These are phyloP conservation scores for Paramecium primaurelia DNA, from an alignment of 73 alveolate genomes.

Conservation along the genomic window DNA sequence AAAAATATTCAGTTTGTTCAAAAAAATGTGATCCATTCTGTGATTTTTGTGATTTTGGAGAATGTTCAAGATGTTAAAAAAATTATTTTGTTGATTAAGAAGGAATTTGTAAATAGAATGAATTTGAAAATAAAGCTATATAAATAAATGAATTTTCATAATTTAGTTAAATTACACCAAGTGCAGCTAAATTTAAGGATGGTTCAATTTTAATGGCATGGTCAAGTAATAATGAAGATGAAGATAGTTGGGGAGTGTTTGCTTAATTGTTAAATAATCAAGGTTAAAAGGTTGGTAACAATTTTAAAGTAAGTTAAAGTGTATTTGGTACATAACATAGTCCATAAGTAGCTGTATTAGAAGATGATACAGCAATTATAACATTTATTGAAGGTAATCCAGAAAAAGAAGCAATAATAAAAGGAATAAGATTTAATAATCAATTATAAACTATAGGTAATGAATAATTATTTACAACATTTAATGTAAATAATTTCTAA, in stretches of 20 bases:
- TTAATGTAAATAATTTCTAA: not conserved
- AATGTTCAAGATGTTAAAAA: not conserved
- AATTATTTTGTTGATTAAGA: not conserved
- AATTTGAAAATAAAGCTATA: not conserved
- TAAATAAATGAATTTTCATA: not conserved
- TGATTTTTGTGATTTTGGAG: not conserved
- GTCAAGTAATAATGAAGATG: not conserved
- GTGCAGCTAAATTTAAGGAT: not conserved
- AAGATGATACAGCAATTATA: not conserved
- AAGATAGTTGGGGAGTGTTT: not conserved
- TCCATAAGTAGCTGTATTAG: not conserved
- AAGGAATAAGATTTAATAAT: not conserved
- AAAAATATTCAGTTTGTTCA: not conserved
- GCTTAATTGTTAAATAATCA: not conserved
- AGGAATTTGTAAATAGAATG: not conserved
- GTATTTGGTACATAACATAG: not conserved
- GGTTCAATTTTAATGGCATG: not conserved
- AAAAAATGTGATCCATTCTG: not conserved
- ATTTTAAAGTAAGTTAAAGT: not conserved
- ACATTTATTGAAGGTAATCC: slow-evolving; percentile 3
- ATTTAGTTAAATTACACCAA: not conserved
- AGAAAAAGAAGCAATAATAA: not conserved
- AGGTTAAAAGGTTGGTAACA: not conserved
- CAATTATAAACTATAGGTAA: not conserved
- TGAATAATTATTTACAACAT: not conserved